These are phyloP conservation scores for Sporothrix sp. DNA, from an alignment of 2,329 filamentous ascomycete species.

Conservation along the genomic window DNA sequence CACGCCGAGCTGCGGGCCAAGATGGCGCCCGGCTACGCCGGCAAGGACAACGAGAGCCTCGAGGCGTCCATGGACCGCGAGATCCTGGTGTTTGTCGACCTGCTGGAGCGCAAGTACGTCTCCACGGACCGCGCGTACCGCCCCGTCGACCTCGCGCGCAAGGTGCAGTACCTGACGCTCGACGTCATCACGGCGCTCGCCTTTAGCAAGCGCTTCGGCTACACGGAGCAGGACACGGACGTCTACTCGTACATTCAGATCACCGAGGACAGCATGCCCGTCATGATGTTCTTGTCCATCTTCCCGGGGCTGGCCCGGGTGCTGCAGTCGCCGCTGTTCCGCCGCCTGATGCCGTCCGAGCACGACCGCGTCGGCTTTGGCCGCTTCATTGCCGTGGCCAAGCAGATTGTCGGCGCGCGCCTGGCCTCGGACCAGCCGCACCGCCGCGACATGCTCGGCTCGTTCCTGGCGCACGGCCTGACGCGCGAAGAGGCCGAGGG, in stretches of 20 bases:
- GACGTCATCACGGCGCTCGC: slow-evolving; percentile 45
- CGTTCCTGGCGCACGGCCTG: slow-evolving; percentile 32
- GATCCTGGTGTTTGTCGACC: slow-evolving; percentile 22
- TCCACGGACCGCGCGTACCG: slow-evolving; percentile 21
- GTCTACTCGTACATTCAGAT: slow-evolving; percentile 33
- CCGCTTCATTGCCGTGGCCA: slow-evolving; percentile 24
- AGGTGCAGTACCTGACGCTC: slow-evolving; percentile 43
- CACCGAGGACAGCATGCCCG: slow-evolving; percentile 26
- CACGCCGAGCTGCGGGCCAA: slow-evolving; percentile 33
- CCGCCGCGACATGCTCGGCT: slow-evolving; percentile 30
- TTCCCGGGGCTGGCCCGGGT: slow-evolving; percentile 33
- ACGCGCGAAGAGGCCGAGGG: slow-evolving; percentile 33
- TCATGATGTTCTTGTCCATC: slow-evolving; percentile 27
- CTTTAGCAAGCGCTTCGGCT: slow-evolving; percentile 40
- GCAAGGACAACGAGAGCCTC: slow-evolving; percentile 23
- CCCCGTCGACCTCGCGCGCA: slow-evolving; percentile 34
- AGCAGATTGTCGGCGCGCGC: slow-evolving; percentile 19
- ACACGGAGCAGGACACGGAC: slow-evolving; percentile 36
- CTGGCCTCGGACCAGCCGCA: slow-evolving; percentile 16
- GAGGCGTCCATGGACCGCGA: slow-evolving; percentile 21
- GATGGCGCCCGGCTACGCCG: slow-evolving; percentile 31
- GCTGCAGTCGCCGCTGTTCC: slow-evolving; percentile 32
- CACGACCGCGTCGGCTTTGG: slow-evolving; percentile 32
- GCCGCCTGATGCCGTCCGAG: slow-evolving; percentile 32
- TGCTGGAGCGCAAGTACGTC: slow-evolving; percentile 35